phyloP scores from a whole-genome alignment of 2,329 filamentous ascomycete species.

The Colletotrichum phormii region DNA sequence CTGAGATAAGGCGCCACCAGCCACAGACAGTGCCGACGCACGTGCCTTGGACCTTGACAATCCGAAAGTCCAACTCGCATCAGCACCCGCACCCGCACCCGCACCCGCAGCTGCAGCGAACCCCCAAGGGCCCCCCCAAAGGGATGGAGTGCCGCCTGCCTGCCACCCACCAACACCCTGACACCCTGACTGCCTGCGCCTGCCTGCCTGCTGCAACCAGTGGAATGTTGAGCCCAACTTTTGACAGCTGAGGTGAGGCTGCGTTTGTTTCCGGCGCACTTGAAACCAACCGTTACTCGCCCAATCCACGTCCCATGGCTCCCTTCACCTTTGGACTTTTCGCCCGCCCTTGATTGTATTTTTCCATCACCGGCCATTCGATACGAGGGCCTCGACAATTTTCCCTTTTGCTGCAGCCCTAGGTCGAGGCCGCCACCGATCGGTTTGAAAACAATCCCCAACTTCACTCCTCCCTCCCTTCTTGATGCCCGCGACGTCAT shows the following conservation, averaged over 20 bases:
- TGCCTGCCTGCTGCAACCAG: conserved; percentile 1
- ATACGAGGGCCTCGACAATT: conserved; percentile 22
- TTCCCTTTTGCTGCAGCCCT: background rate
- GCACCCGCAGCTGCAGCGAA: conserved; percentile 18
- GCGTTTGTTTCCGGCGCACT: conserved; percentile 32
- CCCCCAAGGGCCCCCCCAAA: background rate
- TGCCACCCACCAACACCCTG: too few species aligned
- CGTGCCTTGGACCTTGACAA: conserved; percentile 15
- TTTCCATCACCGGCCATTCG: background rate
- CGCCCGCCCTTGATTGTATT: background rate
- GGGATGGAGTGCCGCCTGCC: too few species aligned
- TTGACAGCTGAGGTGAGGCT: conserved; percentile 28
- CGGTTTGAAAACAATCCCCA: background rate
- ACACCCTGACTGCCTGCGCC: too few species aligned
- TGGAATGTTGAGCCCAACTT: conserved; percentile 36
- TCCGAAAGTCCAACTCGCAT: conserved; percentile 12
- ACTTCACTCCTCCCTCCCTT: background rate
- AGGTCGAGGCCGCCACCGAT: conserved; percentile 27
- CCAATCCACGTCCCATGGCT: conserved; percentile 29
- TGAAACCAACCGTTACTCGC: conserved; percentile 33
- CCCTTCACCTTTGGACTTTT: conserved; percentile 11
- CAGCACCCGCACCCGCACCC: conserved; percentile 17
- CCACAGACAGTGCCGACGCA: conserved; percentile 22
- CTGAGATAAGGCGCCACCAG: background rate
- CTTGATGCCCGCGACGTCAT: conserved; percentile 31